phyloP scores from a whole-genome alignment of 169 alveolate species.

The Plasmodium gaboni region DNA sequence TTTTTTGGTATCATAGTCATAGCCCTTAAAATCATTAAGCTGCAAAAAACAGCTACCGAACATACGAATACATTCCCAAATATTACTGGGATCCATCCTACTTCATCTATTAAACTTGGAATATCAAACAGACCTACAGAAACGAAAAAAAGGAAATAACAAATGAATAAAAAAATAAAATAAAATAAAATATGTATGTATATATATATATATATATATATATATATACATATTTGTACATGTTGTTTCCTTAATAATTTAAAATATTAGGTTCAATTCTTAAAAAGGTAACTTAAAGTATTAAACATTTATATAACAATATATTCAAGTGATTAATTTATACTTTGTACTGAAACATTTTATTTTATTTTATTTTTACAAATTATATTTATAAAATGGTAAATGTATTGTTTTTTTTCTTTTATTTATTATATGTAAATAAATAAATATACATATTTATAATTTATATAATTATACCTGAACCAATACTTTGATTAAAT shows the following conservation, averaged over 20 bases:
- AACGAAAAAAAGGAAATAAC: slow-evolving; percentile 5
- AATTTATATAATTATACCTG: slow-evolving; percentile 69
- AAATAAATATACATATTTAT: not conserved
- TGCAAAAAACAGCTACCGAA: slow-evolving; percentile 80
- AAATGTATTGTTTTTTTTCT: not conserved
- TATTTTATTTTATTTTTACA: not conserved
- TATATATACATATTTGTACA: not conserved
- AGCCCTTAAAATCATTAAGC: slow-evolving; percentile 85
- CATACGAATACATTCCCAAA: slow-evolving; percentile 79
- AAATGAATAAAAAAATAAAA: not conserved
- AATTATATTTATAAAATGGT: not conserved
- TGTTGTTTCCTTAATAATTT: not conserved
- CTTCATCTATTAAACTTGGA: slow-evolving; percentile 82
- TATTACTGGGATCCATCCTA: slow-evolving; percentile 83
- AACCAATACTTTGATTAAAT: slow-evolving; percentile 84
- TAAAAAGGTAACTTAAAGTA: not conserved
- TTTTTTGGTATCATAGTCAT: slow-evolving; percentile 86
- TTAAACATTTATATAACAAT: slow-evolving; percentile 1
- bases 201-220: no score
- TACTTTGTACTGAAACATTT: no score
- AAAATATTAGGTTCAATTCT: not conserved
- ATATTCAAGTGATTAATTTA: not conserved
- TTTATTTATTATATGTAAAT: not conserved
- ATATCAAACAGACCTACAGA: slow-evolving; percentile 81
- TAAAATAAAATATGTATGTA: no score